Conservation (phyloP, 257 asterid species). For the Nicotiana tomentosiformis region DNA sequence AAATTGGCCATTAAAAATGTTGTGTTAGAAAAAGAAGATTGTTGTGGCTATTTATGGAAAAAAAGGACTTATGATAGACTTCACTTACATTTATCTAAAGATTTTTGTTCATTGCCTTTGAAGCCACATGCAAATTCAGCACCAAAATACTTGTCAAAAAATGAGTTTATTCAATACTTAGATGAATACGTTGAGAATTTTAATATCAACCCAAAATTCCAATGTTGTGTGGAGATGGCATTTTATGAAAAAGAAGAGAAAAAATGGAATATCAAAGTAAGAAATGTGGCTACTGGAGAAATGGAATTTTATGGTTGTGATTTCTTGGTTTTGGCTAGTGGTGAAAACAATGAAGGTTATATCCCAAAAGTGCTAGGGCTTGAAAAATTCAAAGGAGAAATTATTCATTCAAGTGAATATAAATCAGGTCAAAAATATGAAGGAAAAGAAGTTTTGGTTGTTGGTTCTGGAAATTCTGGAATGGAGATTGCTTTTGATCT, state of each 20-base stretch:
- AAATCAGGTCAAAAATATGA: constrained; percentile 21
- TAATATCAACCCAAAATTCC: constrained; percentile 15
- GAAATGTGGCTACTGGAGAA: background rate
- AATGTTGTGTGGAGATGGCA: constrained; percentile 20
- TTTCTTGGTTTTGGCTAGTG: constrained; percentile 47
- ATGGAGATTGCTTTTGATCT: constrained; percentile 69
- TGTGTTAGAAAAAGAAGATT: constrained; percentile 54
- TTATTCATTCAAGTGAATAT: constrained; percentile 36
- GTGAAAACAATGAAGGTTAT: constrained; percentile 39
- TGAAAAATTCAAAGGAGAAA: constrained; percentile 28
- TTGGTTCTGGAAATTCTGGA: constrained; percentile 71
- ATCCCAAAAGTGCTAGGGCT: constrained; percentile 33
- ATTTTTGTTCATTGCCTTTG: constrained; percentile 47
- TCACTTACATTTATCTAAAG: constrained; percentile 50
- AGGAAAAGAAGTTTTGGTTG: constrained; percentile 32
- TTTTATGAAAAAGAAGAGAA: background rate
- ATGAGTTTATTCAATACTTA: constrained; percentile 31
- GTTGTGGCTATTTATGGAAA: constrained; percentile 50
- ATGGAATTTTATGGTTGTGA: constrained; percentile 18
- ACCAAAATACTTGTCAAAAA: constrained; percentile 37
- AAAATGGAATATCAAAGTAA: constrained; percentile 29
- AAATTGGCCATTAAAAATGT: constrained; percentile 27
- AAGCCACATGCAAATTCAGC: constrained; percentile 29
- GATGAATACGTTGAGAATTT: constrained; percentile 31
- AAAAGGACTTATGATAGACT: constrained; percentile 44